Percentiles rank a stretch among this genome's conserved stretches.
Evolutionary conservation across 441 rosid genomes (phyloP).

Genomic region (Adansonia madagascariensis): DNA sequence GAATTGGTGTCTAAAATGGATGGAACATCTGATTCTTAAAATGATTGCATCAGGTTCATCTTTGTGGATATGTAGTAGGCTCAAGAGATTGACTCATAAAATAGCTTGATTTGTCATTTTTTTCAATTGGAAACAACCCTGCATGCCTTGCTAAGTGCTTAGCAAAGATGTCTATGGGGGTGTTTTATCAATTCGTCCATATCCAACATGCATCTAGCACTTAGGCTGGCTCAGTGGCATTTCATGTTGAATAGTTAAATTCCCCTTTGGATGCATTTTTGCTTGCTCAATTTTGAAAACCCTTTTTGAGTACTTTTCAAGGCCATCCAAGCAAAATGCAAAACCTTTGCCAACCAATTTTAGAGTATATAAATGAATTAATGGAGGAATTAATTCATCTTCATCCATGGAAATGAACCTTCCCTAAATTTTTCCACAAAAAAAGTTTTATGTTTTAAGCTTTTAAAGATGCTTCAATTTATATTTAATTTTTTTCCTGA

Average conservation of each 20-base stretch:
- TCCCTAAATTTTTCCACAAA: background rate
- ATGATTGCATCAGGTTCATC: background rate
- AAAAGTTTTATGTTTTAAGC: background rate
- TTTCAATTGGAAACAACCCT: slow-evolving; percentile 10
- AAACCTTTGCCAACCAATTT: background rate
- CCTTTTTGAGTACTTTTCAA: background rate
- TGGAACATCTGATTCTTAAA: background rate
- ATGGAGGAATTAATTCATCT: background rate
- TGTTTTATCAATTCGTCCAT: background rate
- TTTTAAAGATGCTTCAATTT: background rate
- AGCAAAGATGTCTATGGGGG: background rate
- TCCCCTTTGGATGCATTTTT: background rate
- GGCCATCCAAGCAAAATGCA: background rate
- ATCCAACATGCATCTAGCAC: background rate
- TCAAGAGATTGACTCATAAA: slow-evolving; percentile 16
- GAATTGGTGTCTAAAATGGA: background rate
- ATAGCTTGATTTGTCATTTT: slow-evolving; percentile 6
- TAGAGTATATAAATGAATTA: background rate
- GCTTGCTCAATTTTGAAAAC: background rate
- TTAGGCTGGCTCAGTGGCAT: background rate
- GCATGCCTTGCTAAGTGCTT: slow-evolving; percentile 4
- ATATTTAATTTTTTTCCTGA: background rate
- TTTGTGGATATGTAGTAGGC: background rate
- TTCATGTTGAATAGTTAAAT: background rate
- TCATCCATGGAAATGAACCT: background rate